These are phyloP conservation scores for Cryptococcus neoformans DNA, from an alignment of 1,284 basidiomycete genomes.

Conservation along the genomic window DNA sequence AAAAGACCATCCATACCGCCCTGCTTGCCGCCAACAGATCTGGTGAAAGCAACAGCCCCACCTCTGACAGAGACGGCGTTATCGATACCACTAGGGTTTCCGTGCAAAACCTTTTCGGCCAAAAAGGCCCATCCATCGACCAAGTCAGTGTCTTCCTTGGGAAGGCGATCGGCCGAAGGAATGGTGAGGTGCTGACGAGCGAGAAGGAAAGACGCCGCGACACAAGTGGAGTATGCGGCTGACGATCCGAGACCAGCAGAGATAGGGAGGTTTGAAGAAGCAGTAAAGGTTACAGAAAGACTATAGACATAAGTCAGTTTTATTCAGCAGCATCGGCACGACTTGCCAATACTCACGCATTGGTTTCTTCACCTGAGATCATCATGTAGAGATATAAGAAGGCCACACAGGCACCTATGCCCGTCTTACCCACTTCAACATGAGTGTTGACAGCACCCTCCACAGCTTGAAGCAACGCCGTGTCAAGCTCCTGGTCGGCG, in stretches of 20 bases:
- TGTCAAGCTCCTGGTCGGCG: conserved; percentile 67
- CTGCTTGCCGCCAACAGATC: conserved; percentile 69
- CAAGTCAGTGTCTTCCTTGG: conserved; percentile 66
- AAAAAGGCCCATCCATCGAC: conserved; percentile 94
- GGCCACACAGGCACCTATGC: conserved; percentile 67
- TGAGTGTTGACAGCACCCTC: conserved; percentile 35
- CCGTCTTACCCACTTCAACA: conserved; percentile 25
- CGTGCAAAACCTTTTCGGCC: conserved; percentile 94
- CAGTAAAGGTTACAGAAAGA: conserved; percentile 63
- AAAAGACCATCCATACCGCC: conserved; percentile 80
- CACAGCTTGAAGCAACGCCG: conserved; percentile 66
- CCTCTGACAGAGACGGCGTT: conserved; percentile 93
- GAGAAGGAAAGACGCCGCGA: conserved; percentile 72
- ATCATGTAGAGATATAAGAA: conserved; percentile 96
- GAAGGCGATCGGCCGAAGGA: conserved; percentile 52
- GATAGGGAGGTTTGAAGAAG: conserved; percentile 93
- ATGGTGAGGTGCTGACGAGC: conserved; percentile 43
- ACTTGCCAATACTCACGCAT: conserved; percentile 55
- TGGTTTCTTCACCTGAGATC: conserved; percentile 56
- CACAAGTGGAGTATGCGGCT: conserved; percentile 88
- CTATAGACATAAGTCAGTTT: conserved; percentile 11
- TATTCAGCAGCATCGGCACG: not conserved
- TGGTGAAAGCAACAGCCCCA: conserved; percentile 87
- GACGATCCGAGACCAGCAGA: conserved; percentile 98
- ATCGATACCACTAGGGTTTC: conserved; percentile 96